Evolutionary conservation across 108 stramenopile genomes (phyloP).

Genomic region (Skeletonema costatum): DNA sequence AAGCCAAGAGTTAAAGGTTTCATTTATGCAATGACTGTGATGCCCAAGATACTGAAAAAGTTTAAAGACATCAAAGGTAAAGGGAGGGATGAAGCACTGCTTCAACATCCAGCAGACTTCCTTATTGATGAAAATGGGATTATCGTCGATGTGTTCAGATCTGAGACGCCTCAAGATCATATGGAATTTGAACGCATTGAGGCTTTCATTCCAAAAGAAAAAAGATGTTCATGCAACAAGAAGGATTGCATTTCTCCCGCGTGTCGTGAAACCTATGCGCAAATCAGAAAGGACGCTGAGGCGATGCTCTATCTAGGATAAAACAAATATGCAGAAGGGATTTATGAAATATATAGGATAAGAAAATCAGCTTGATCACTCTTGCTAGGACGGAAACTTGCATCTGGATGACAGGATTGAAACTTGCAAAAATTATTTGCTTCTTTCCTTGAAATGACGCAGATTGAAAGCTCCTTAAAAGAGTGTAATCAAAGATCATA

Average conservation of each 20-base stretch:
- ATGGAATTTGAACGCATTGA: conserved; percentile 7
- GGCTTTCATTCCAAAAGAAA: conserved; percentile 10
- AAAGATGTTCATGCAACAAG: conserved; percentile 15
- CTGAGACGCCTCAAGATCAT: neutral
- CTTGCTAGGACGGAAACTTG: neutral
- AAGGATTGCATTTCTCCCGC: conserved; percentile 6
- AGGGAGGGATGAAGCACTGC: neutral
- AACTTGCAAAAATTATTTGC: neutral
- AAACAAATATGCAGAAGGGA: neutral
- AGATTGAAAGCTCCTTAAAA: neutral
- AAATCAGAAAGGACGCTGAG: neutral
- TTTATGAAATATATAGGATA: neutral
- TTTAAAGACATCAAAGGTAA: neutral
- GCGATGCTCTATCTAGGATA: neutral
- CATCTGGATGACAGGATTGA: neutral
- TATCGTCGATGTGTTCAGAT: conserved; percentile 7
- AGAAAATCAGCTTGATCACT: too few species aligned
- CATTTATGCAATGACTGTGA: neutral
- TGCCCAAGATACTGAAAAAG: neutral
- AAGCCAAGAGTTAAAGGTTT: neutral
- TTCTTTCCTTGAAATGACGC: neutral
- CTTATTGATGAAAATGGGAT: conserved; percentile 18
- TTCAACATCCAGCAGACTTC: conserved; percentile 12
- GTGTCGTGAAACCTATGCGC: neutral
- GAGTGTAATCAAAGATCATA: neutral